A percentile compares a stretch with the other conserved stretches of the same genome.
Conservation (phyloP, 768 basidiomycete species). For the Favolaschia claudopus region DNA sequence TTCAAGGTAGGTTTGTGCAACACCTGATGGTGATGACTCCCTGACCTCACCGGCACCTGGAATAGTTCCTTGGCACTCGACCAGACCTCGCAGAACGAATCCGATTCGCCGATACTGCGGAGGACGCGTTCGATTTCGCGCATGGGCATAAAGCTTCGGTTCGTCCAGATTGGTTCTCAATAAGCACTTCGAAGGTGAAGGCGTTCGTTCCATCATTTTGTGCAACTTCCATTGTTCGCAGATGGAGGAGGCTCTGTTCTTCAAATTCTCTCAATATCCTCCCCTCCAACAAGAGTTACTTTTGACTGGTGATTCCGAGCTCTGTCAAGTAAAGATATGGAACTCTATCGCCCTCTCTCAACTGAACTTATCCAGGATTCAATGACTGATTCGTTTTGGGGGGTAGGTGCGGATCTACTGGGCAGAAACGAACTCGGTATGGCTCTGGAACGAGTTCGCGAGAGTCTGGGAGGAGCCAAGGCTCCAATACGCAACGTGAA, state of each 20-base stretch:
- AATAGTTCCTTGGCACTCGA: slow-evolving; percentile 49
- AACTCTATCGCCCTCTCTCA: background rate
- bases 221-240: slow-evolving; percentile 24
- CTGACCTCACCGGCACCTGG: background rate
- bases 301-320: slow-evolving; percentile 51
- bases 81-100: slow-evolving; percentile 56
- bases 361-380: slow-evolving; percentile 41
- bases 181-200: slow-evolving; percentile 54
- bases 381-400: slow-evolving; percentile 56
- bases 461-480: slow-evolving; percentile 34
- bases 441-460: slow-evolving; percentile 48
- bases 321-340: slow-evolving; percentile 53
- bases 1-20: slow-evolving; percentile 40
- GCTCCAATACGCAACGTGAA: slow-evolving; percentile 9
- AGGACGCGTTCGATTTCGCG: slow-evolving; percentile 50
- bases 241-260: slow-evolving; percentile 58
- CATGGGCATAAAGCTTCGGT: slow-evolving; percentile 45
- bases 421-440: slow-evolving; percentile 57
- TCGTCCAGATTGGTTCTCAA: slow-evolving; percentile 55
- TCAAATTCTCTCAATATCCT: slow-evolving; percentile 62
- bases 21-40: background rate
- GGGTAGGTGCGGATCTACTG: slow-evolving; percentile 47
- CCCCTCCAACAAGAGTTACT: slow-evolving; percentile 51
- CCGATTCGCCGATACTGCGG: slow-evolving; percentile 46
- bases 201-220: background rate